phyloP scores from a whole-genome alignment of 176 grass and related monocot genomes.

The Triticum turgidum region DNA sequence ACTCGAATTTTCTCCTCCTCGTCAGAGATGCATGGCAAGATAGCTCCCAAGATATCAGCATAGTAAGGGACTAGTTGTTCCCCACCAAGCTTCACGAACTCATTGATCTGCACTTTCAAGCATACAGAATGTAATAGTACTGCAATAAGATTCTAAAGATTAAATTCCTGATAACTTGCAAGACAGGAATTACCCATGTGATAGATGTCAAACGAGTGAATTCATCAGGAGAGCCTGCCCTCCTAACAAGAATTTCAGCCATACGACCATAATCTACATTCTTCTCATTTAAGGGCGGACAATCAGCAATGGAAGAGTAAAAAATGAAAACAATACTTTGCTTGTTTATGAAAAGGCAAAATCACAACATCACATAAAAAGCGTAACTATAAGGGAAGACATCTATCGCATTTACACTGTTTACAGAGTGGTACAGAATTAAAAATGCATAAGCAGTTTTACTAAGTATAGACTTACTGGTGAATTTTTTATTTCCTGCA shows the following conservation, averaged over 20 bases:
- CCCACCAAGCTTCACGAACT: conserved; percentile 98
- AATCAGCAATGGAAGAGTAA: conserved; percentile 33
- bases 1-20: conserved; percentile 97
- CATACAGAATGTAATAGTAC: conserved; percentile 35
- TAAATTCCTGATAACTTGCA: conserved; percentile 15
- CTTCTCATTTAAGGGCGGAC: conserved; percentile 46
- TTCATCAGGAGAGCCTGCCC: conserved; percentile 86
- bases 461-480: conserved; percentile 65
- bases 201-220: conserved; percentile 98
- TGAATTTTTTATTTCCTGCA: conserved; percentile 99
- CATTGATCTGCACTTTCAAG: conserved; percentile 81
- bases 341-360: conserved; percentile 5
- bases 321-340: not conserved
- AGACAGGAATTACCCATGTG: conserved; percentile 80
- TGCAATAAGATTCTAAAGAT: conserved; percentile 25
- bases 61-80: conserved; percentile 98
- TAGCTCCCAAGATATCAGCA: conserved; percentile 93
- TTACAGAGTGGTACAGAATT: conserved; percentile 4
- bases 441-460: not conserved
- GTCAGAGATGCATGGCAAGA: conserved; percentile 96
- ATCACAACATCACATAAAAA: not conserved
- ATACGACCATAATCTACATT: conserved; percentile 99
- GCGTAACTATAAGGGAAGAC: not conserved
- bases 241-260: conserved; percentile 97
- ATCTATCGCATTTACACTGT: not conserved